These are phyloP conservation scores for Populus simonii DNA, from an alignment of 345 rosid genomes.

Conservation along the genomic window DNA sequence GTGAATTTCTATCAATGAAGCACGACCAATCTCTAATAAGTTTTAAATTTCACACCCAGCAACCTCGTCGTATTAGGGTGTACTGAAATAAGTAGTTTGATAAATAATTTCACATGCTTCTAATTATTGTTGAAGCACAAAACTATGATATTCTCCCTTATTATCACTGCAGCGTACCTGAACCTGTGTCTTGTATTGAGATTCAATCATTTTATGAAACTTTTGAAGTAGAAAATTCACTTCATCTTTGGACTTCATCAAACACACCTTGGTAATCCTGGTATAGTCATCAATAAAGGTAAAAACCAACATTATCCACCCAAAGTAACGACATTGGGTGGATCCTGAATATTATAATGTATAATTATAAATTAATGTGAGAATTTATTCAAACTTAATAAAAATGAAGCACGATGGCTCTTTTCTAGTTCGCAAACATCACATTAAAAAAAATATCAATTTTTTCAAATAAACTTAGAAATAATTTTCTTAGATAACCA, in stretches of 20 bases:
- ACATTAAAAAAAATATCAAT: background rate
- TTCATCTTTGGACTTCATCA: too few species aligned
- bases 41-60: background rate
- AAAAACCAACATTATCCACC: background rate
- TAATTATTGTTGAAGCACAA: background rate
- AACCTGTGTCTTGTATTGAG: too few species aligned
- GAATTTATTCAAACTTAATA: background rate
- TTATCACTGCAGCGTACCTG: background rate
- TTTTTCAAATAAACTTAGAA: too few species aligned
- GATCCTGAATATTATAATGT: background rate
- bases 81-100: background rate
- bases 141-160: background rate
- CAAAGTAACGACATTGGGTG: background rate
- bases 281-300: background rate
- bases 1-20: background rate
- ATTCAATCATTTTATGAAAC: too few species aligned
- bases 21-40: background rate
- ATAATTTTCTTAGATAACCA: too few species aligned
- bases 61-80: background rate
- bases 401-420: background rate
- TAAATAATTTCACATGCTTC: background rate
- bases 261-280: background rate
- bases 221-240: too few species aligned
- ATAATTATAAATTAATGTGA: background rate
- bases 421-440: background rate